Percentiles rank a stretch among this genome's conserved stretches.
Conservation (phyloP, 257 asterid species). For the Osmanthus fragrans region DNA sequence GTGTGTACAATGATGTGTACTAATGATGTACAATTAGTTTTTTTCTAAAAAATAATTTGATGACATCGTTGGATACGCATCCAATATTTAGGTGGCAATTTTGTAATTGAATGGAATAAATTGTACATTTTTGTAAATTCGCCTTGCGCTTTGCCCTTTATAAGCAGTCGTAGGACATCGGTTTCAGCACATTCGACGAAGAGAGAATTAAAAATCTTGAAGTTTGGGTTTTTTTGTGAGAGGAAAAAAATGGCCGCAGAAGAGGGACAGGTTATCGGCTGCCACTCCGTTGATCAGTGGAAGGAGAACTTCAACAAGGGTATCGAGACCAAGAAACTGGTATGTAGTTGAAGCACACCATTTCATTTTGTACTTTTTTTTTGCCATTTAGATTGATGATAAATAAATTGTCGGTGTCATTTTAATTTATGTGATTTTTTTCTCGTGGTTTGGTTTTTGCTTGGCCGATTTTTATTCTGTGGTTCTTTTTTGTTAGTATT, state of each 20-base stretch:
- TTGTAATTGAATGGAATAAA: slow-evolving; percentile 7
- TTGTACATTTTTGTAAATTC: slow-evolving; percentile 12
- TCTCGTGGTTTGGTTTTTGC: too few species aligned
- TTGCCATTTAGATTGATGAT: too few species aligned
- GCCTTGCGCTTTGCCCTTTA: slow-evolving; percentile 10
- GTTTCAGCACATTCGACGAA: too few species aligned
- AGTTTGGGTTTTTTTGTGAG: not conserved
- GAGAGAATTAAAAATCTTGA: not conserved
- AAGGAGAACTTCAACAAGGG: slow-evolving; percentile 38
- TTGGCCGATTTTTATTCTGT: not conserved
- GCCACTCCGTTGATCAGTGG: slow-evolving; percentile 63
- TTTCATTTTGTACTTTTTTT: too few species aligned
- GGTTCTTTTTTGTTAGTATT: not conserved
- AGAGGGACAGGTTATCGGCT: slow-evolving; percentile 72
- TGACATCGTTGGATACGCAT: slow-evolving; percentile 15
- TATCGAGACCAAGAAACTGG: slow-evolving; percentile 53
- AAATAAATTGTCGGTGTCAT: too few species aligned
- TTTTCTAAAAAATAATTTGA: too few species aligned
- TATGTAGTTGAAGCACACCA: slow-evolving; percentile 1
- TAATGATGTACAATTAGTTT: too few species aligned
- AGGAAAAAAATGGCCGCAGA: slow-evolving; percentile 51
- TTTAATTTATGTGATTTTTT: too few species aligned
- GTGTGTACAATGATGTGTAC: too few species aligned
- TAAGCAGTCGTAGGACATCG: slow-evolving; percentile 9
- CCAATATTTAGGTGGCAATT: slow-evolving; percentile 3